Percentiles rank a stretch among this genome's conserved stretches.
Evolutionary conservation across 2,329 filamentous ascomycete genomes (phyloP).

Genomic region (Plectosphaerella sp.): DNA sequence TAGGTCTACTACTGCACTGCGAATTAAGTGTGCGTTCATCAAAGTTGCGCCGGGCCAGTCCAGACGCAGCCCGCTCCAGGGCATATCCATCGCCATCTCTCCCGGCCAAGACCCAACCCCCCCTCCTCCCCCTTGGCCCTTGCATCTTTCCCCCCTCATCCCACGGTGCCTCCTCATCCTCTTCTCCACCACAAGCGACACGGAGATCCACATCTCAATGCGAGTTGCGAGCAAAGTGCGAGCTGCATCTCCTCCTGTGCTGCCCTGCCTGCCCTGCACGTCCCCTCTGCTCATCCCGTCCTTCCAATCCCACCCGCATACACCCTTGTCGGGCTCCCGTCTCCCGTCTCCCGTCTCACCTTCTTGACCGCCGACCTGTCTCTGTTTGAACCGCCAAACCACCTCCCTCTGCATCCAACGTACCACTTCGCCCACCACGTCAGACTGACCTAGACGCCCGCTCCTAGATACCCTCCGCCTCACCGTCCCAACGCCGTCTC

Average conservation of each 20-base stretch:
- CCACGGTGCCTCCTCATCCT: background rate
- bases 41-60: no score
- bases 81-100: no score
- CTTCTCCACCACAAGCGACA: background rate
- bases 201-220: background rate
- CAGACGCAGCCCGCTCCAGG: no score
- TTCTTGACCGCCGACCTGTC: background rate
- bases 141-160: background rate
- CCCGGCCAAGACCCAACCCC: no score
- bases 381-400: background rate
- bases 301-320: no score
- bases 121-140: background rate
- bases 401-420: background rate
- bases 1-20: no score
- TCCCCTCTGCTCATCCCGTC: no score
- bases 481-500: slow-evolving; percentile 12
- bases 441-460: slow-evolving; percentile 11
- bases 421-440: slow-evolving; percentile 2
- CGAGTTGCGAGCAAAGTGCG: no score
- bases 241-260: no score
- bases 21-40: no score
- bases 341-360: background rate
- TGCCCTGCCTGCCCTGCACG: no score
- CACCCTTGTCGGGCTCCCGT: background rate
- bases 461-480: background rate